These are phyloP conservation scores for Colletotrichum lentis DNA, from an alignment of 2,329 filamentous ascomycete species.

Conservation along the genomic window DNA sequence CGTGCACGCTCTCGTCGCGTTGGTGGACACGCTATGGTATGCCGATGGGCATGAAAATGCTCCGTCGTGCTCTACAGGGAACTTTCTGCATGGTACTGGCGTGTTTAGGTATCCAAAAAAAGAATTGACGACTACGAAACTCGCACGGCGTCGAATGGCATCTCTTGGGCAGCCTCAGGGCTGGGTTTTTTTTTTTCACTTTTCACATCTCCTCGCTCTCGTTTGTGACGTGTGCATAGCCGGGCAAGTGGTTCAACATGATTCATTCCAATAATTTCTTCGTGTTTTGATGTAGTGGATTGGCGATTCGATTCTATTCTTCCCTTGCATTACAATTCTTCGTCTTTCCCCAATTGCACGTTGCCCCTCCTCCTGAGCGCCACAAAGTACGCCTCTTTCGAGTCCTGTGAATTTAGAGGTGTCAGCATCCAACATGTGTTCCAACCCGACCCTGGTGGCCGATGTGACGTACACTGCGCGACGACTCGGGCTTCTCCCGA, in stretches of 20 bases:
- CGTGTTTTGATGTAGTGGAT: too few relatives aligned
- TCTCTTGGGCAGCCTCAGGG: slow-evolving; percentile 18
- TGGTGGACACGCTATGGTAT: slow-evolving; percentile 26
- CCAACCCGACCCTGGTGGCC: neutral
- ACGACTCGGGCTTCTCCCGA: slow-evolving; percentile 91
- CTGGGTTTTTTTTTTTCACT: slow-evolving; percentile 15
- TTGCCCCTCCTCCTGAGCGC: slow-evolving; percentile 72
- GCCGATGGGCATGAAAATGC: slow-evolving; percentile 12
- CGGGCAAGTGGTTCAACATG: neutral
- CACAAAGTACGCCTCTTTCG: slow-evolving; percentile 87
- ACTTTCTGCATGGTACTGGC: slow-evolving; percentile 55
- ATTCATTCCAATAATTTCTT: neutral
- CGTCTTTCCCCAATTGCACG: slow-evolving; percentile 39
- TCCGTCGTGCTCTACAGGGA: slow-evolving; percentile 44
- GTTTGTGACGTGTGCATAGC: neutral
- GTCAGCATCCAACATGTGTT: slow-evolving; percentile 8
- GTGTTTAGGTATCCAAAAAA: slow-evolving; percentile 54
- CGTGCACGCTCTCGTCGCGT: slow-evolving; percentile 22
- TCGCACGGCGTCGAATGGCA: slow-evolving; percentile 33
- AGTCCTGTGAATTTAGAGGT: slow-evolving; percentile 65
- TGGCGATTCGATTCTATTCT: neutral
- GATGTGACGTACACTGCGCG: slow-evolving; percentile 72
- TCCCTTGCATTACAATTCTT: neutral
- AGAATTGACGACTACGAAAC: slow-evolving; percentile 37
- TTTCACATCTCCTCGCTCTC: slow-evolving; percentile 3